Percentiles rank a stretch among this genome's conserved stretches.
Conservation (phyloP, 306 rosid species). For the Purshia tridentata region DNA sequence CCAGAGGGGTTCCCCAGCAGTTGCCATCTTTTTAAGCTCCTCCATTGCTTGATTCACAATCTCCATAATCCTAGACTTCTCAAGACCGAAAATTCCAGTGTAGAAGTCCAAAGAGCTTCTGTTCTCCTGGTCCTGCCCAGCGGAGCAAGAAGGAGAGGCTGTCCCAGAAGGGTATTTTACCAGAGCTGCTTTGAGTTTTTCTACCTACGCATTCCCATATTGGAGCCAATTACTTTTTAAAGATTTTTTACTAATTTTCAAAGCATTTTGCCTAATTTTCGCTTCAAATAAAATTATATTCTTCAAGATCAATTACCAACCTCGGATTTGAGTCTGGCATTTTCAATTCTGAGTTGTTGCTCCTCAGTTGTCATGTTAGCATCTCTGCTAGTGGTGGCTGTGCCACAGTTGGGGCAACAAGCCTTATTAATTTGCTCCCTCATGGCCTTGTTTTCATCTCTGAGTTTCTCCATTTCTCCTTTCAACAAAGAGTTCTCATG, state of each 20-base stretch:
- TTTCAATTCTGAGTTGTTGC: slow-evolving; percentile 85
- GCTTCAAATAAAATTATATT: too few species aligned
- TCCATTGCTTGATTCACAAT: slow-evolving; percentile 66
- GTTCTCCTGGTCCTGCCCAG: slow-evolving; percentile 64
- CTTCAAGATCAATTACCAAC: slow-evolving; percentile 22
- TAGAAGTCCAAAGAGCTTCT: slow-evolving; percentile 81
- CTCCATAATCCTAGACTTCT: slow-evolving; percentile 79
- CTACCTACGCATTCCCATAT: slow-evolving; percentile 45
- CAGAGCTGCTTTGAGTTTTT: slow-evolving; percentile 62
- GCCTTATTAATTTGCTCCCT: slow-evolving; percentile 68
- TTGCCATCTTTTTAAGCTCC: slow-evolving; percentile 82
- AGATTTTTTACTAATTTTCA: not conserved
- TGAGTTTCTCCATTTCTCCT: slow-evolving; percentile 78
- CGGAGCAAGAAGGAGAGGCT: slow-evolving; percentile 70
- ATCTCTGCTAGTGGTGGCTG: slow-evolving; percentile 55
- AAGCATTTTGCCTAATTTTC: not conserved
- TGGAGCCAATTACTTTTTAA: not conserved
- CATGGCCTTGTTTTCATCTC: slow-evolving; percentile 72
- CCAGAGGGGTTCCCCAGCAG: slow-evolving; percentile 77
- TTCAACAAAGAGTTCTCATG: slow-evolving; percentile 87
- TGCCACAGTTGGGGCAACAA: slow-evolving; percentile 91
- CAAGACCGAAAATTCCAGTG: slow-evolving; percentile 85
- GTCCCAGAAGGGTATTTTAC: slow-evolving; percentile 56
- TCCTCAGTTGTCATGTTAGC: slow-evolving; percentile 64
- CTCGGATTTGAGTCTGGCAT: slow-evolving; percentile 94